Evolutionary conservation across 352 stramenopile genomes (phyloP).

Genomic region (Phytophthora palmivora): DNA sequence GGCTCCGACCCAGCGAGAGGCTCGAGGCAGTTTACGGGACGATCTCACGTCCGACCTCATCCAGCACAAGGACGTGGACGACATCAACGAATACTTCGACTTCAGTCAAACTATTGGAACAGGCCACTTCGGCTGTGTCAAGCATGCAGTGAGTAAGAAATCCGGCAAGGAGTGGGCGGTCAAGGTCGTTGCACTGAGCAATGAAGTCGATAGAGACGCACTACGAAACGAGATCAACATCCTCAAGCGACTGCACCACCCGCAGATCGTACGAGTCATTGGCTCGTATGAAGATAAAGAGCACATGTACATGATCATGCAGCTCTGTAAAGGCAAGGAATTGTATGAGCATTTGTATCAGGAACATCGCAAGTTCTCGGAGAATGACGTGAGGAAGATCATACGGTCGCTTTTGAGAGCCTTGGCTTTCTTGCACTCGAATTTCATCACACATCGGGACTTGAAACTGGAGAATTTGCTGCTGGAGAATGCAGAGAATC

Average conservation of each 20-base stretch:
- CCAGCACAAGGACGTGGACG: conserved; percentile 76
- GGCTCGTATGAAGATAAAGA: conserved; percentile 80
- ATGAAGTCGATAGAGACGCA: conserved; percentile 77
- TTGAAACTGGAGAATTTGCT: conserved; percentile 87
- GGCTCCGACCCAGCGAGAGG: conserved; percentile 9
- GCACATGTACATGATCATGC: conserved; percentile 90
- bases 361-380: conserved; percentile 63
- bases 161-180: conserved; percentile 82
- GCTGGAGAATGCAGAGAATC: conserved; percentile 68
- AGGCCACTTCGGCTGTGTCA: conserved; percentile 78
- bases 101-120: conserved; percentile 72
- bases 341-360: conserved; percentile 83
- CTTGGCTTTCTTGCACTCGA: conserved; percentile 80
- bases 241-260: conserved; percentile 78
- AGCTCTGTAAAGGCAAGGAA: conserved; percentile 85
- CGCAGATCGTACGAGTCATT: conserved; percentile 83
- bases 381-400: conserved; percentile 72
- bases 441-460: conserved; percentile 83
- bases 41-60: conserved; percentile 80
- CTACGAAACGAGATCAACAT: conserved; percentile 84
- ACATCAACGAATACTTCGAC: conserved; percentile 70
- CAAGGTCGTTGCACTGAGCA: conserved; percentile 77
- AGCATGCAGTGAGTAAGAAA: conserved; percentile 61
- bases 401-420: conserved; percentile 68
- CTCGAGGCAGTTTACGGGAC: conserved; percentile 52